Evolutionary conservation across 2,329 filamentous ascomycete species (phyloP).

Genomic region (Botryotinia calthae): DNA sequence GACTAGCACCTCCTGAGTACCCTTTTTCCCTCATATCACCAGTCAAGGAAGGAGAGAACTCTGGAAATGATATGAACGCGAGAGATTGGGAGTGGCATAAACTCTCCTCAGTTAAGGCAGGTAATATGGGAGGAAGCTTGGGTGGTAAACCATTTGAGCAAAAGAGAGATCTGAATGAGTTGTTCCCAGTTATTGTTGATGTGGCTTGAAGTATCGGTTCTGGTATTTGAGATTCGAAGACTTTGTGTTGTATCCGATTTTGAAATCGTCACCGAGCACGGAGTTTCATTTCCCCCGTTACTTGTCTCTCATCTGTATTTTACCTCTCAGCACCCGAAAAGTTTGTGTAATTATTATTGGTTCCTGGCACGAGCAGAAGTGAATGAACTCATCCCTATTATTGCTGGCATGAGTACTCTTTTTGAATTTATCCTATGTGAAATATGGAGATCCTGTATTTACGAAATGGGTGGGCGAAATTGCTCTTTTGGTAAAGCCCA

Average conservation of each 20-base stretch:
- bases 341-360: neutral
- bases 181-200: neutral
- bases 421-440: neutral
- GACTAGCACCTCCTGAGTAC: constrained; percentile 14
- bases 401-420: neutral
- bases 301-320: neutral
- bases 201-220: neutral
- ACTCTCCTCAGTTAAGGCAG: constrained; percentile 8
- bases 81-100: constrained; percentile 22
- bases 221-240: neutral
- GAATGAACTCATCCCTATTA: neutral
- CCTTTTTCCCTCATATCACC: constrained; percentile 14
- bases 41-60: constrained; percentile 5
- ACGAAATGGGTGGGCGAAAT: neutral
- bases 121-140: constrained; percentile 1
- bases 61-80: constrained; percentile 17
- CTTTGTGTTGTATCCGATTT: no score
- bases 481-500: neutral
- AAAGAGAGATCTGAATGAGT: neutral
- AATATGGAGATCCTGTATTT: neutral
- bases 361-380: neutral
- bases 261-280: no score
- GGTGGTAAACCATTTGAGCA: constrained; percentile 1
- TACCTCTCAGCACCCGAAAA: neutral
- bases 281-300: neutral